Evolutionary conservation across 2,329 filamentous ascomycete genomes (phyloP).

Genomic region (Fusarium metavorans): DNA sequence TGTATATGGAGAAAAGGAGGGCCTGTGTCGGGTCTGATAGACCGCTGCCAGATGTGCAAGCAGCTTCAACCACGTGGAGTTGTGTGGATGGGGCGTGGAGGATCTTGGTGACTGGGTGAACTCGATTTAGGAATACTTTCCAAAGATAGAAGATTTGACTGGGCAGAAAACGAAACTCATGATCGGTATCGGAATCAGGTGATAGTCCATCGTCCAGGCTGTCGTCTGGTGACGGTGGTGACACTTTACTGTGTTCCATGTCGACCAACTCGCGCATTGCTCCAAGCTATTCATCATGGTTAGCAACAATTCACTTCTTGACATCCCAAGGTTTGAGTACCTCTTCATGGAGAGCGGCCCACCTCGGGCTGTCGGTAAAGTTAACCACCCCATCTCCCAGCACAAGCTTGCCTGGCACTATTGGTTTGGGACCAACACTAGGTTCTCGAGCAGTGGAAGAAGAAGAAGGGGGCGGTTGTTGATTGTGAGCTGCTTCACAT

Average conservation of each 20-base stretch:
- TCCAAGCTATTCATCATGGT: background rate
- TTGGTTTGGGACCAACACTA: background rate
- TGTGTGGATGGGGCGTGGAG: background rate
- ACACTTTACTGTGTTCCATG: background rate
- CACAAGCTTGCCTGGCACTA: background rate
- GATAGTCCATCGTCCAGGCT: background rate
- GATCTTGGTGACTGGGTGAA: background rate
- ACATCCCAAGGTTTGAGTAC: no score
- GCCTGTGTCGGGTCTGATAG: background rate
- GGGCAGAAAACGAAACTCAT: background rate
- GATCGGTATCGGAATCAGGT: background rate
- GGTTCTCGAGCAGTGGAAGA: background rate
- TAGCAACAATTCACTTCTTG: background rate
- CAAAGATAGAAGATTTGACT: background rate
- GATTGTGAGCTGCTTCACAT: background rate
- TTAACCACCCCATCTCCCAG: background rate
- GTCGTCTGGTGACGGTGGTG: background rate
- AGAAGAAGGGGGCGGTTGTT: background rate
- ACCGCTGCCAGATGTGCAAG: background rate
- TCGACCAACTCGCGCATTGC: background rate
- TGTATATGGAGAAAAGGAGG: background rate
- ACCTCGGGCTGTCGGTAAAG: background rate
- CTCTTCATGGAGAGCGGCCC: background rate
- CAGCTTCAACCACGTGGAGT: background rate
- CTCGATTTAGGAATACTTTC: background rate